Percentiles rank a stretch among this genome's conserved stretches.
Evolutionary conservation across 1,284 basidiomycete species (phyloP).

Genomic region (Puccinia polysora): DNA sequence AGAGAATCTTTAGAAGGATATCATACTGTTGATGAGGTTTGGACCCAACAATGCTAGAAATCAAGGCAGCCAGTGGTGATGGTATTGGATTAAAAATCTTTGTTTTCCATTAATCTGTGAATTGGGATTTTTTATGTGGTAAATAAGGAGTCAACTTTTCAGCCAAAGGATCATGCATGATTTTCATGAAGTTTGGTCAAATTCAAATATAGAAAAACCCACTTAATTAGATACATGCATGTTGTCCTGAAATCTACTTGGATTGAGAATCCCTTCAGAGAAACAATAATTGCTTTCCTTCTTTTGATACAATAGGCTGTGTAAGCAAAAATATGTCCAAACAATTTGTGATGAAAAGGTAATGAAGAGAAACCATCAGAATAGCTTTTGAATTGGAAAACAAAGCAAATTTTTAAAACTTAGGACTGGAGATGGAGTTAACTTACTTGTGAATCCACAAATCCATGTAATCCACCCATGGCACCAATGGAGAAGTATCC

Average conservation of each 20-base stretch:
- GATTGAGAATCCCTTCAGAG: constrained; percentile 95
- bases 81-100: constrained; percentile 93
- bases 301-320: constrained; percentile 92
- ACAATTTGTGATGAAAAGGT: constrained; percentile 77
- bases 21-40: too few relatives aligned
- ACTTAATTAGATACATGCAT: constrained; percentile 69
- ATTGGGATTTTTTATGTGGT: too few relatives aligned
- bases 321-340: constrained; percentile 98
- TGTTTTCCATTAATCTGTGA: constrained; percentile 94
- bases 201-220: not conserved
- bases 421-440: not conserved
- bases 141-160: too few relatives aligned
- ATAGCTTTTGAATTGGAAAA: not conserved
- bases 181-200: not conserved
- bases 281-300: constrained; percentile 99
- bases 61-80: constrained; percentile 99
- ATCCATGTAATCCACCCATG: constrained; percentile 95
- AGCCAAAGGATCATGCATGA: not conserved
- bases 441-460: constrained; percentile 60
- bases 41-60: too few relatives aligned
- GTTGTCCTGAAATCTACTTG: constrained; percentile 98
- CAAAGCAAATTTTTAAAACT: not conserved
- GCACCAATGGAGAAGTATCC: constrained; percentile 95
- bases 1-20: too few relatives aligned
- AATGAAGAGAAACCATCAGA: not conserved